Conservation (phyloP, 2,329 filamentous ascomycete species). For the Paramyrothecium sp. region DNA sequence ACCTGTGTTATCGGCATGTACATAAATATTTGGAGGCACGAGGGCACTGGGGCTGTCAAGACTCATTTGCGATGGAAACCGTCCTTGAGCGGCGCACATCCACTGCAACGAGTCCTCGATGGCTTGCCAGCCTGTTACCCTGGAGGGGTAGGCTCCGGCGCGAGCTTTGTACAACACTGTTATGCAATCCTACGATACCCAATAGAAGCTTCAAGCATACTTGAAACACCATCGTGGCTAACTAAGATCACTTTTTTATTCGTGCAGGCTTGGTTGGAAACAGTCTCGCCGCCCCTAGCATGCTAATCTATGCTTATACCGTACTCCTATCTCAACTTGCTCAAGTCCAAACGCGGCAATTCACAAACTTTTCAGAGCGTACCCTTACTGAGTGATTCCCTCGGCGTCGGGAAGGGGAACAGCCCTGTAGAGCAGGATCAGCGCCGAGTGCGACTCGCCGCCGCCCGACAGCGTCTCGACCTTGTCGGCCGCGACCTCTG, state of each 20-base stretch:
- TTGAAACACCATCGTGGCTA: neutral
- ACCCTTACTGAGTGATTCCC: slow-evolving; percentile 30
- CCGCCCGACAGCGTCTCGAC: slow-evolving; percentile 88
- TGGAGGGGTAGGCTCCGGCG: neutral
- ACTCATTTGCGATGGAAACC: too few species aligned
- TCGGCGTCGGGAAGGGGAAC: slow-evolving; percentile 65
- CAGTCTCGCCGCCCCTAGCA: neutral
- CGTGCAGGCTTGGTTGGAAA: neutral
- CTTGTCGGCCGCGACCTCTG: slow-evolving; percentile 87
- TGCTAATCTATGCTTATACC: too few species aligned
- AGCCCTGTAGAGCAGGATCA: slow-evolving; percentile 77
- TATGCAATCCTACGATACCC: slow-evolving; percentile 9
- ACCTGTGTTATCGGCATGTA: too few species aligned
- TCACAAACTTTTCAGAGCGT: too few species aligned
- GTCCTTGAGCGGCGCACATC: neutral
- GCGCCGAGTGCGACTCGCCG: slow-evolving; percentile 80
- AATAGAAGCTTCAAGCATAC: slow-evolving; percentile 7
- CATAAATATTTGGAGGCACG: too few species aligned
- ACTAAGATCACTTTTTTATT: slow-evolving; percentile 1
- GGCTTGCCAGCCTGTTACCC: neutral
- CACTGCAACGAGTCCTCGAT: neutral
- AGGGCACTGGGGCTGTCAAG: too few species aligned
- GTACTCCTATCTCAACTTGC: too few species aligned
- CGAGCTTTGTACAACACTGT: slow-evolving; percentile 1
- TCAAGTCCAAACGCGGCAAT: too few species aligned